Conservation (phyloP, 495 filamentous ascomycete species). For the Astrothelium macrocarpum region DNA sequence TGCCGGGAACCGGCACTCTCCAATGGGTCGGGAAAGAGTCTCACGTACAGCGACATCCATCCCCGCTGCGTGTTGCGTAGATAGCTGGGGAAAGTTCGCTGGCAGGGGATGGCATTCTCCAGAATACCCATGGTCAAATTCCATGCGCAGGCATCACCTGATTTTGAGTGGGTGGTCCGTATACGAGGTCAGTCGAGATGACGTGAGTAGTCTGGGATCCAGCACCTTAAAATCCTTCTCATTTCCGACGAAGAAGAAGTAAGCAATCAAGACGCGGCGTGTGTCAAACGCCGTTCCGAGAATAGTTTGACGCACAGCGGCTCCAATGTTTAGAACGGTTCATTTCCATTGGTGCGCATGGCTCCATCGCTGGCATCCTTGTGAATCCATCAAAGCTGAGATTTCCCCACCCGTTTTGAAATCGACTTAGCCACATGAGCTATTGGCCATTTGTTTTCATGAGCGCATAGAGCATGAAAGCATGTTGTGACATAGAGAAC, state of each 20-base stretch:
- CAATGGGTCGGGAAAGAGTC: no score
- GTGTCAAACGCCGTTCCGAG: slow-evolving; percentile 1
- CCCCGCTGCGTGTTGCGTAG: no score
- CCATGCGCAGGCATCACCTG: no score
- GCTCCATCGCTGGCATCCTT: not conserved
- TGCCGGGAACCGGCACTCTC: no score
- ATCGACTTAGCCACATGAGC: not conserved
- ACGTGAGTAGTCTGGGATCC: not conserved
- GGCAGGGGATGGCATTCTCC: not conserved
- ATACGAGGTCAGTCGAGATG: not conserved
- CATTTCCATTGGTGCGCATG: not conserved
- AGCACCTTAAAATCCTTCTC: not conserved
- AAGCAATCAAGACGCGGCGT: not conserved
- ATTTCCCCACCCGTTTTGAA: not conserved
- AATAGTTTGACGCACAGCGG: not conserved
- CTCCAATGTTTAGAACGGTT: not conserved
- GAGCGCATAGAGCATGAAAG: no score
- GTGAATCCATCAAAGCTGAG: not conserved
- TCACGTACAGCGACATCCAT: no score
- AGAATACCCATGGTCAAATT: not conserved
- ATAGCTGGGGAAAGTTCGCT: no score
- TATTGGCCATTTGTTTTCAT: not conserved
- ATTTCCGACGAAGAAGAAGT: not conserved
- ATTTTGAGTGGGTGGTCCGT: not conserved
- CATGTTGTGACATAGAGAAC: no score